Evolutionary conservation across 495 filamentous ascomycete genomes (phyloP).

Genomic region (Immersiella caudata): DNA sequence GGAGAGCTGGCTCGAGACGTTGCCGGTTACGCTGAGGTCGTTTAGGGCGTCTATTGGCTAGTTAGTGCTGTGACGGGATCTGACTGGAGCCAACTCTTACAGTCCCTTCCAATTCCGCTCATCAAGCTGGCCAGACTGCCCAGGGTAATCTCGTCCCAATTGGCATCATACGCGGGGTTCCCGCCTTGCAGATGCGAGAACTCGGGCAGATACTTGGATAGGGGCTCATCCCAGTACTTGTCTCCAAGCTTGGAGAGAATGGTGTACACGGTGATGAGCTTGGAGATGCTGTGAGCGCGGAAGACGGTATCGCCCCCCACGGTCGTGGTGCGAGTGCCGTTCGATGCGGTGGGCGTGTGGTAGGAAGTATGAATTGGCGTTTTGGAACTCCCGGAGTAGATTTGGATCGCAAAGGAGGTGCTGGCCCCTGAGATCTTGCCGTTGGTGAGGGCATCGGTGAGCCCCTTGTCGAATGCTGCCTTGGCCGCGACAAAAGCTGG

Average conservation of each 20-base stretch:
- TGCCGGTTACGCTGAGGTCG: constrained; percentile 5
- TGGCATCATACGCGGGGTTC: background rate
- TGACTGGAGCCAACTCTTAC: constrained; percentile 5
- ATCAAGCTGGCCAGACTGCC: constrained; percentile 22
- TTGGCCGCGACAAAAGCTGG: constrained; percentile 7
- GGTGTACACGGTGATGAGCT: constrained; percentile 18
- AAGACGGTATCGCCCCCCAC: constrained; percentile 14
- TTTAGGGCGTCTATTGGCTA: constrained; percentile 16
- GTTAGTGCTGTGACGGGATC: background rate
- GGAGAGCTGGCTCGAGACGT: background rate
- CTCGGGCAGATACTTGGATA: constrained; percentile 15
- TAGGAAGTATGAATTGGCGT: constrained; percentile 2
- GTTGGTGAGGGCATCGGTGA: constrained; percentile 2
- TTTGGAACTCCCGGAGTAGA: constrained; percentile 4
- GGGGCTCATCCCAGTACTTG: constrained; percentile 14
- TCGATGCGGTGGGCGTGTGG: constrained; percentile 2
- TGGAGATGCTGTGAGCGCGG: constrained; percentile 10
- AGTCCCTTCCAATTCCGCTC: constrained; percentile 20
- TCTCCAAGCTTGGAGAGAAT: background rate
- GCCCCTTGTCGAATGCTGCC: constrained; percentile 1
- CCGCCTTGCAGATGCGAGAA: background rate
- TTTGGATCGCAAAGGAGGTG: constrained; percentile 3
- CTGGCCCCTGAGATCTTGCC: background rate
- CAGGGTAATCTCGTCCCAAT: constrained; percentile 25
- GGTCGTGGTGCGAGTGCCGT: background rate